Base-by-base conservation (phyloP, 139 green algal species). In the Dunaliella primolecta region DNA sequence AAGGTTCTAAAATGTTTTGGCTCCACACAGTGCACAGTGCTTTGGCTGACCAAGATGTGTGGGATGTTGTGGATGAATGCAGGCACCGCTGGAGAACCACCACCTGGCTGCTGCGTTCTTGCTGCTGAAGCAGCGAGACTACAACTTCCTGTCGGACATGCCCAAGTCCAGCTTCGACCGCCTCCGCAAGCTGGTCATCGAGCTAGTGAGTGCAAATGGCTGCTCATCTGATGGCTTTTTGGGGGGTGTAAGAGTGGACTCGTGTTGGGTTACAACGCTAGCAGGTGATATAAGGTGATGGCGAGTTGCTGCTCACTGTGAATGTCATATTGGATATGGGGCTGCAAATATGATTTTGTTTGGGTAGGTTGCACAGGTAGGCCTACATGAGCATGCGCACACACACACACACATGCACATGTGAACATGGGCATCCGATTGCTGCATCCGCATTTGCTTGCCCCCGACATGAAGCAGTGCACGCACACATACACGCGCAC, bases 41-140 rank as follows among this genome's bases (percentile, higher is more conserved):
- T n/a, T n/a, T n/a, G n/a, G n/a, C n/a, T n/a, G n/a, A n/a, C n/a
- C n/a, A n/a, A n/a, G n/a, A n/a, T n/a, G n/a, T n/a, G n/a, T n/a
- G n/a, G n/a, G n/a, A n/a, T n/a, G n/a, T n/a, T n/a, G n/a, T n/a
- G n/a, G n/a, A n/a, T n/a, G 33, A 87, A 25, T 64, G 46, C 46
- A 64, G 46, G 46, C 88, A 0, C 88, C 85, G 80, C 57, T 93
- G 88, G 92, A 95, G 88, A 93, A 93, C 85, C 89, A 93, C 86
- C 64, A 92, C 84, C 3, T 86, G 37, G 55, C 87, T 0, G 71
- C 74, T 2, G 36, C 85, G 30, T 91, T 87, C 30, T 55, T 25
- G 71, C 78, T 89, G 79, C 71, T 89, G 24, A 72, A 72, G 32
- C 36, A 85, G 33, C 76, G 75, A 15, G 86, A 89, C n/a, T 88